These are phyloP conservation scores for Entrophospora sp. DNA, from an alignment of 192 early-diverging fungal genomes.

Conservation along the genomic window DNA sequence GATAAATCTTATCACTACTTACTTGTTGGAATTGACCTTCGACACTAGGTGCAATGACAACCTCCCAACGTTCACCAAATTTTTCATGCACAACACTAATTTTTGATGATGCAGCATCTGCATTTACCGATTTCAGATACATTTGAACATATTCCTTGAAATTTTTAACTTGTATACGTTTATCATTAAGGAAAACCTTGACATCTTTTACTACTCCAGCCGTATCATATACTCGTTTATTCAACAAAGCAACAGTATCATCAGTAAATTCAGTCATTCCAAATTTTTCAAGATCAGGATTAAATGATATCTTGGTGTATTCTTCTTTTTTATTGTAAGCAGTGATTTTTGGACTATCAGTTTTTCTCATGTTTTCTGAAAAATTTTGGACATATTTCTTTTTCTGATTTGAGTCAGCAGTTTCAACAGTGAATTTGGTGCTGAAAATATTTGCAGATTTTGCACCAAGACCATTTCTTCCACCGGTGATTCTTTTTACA, in stretches of 20 bases:
- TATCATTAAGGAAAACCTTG: conserved; percentile 83
- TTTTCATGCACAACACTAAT: conserved; percentile 64
- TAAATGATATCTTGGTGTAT: conserved; percentile 89
- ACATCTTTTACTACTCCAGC: conserved; percentile 77
- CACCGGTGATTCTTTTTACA: conserved; percentile 90
- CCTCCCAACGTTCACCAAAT: conserved; percentile 83
- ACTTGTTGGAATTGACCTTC: conserved; percentile 96
- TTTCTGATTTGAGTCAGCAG: conserved; percentile 62
- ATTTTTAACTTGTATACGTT: conserved; percentile 68
- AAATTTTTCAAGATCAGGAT: conserved; percentile 88
- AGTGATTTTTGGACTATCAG: conserved; percentile 65
- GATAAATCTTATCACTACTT: background rate
- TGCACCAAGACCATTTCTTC: too few species aligned
- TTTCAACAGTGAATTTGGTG: conserved; percentile 88
- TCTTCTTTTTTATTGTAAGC: conserved; percentile 57
- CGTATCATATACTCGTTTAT: conserved; percentile 89
- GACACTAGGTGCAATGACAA: conserved; percentile 72
- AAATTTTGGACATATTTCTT: conserved; percentile 79
- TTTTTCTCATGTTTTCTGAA: conserved; percentile 91
- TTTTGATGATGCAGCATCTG: conserved; percentile 26
- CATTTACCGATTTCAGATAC: conserved; percentile 40
- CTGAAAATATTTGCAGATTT: conserved; percentile 97
- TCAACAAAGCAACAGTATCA: conserved; percentile 78
- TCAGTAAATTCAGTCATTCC: conserved; percentile 78
- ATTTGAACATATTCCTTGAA: conserved; percentile 89